These are phyloP conservation scores for Arctium minus DNA, from an alignment of 129 eudicot species.

Conservation along the genomic window DNA sequence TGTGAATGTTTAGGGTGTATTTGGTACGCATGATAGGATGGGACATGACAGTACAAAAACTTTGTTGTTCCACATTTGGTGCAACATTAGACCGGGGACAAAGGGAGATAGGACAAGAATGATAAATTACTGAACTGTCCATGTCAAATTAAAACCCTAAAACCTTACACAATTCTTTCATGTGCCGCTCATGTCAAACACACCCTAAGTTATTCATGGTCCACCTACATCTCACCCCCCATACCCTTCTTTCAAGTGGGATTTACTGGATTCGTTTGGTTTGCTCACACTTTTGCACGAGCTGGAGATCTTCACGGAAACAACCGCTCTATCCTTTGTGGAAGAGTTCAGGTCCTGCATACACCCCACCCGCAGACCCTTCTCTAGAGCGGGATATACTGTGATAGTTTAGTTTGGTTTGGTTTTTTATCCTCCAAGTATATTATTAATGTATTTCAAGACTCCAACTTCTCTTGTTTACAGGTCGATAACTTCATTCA, in stretches of 20 bases:
- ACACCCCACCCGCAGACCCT: background rate
- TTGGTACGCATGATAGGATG: background rate
- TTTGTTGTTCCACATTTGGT: no score
- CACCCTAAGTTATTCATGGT: no score
- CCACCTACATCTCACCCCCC: no score
- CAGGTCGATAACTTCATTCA: slow-evolving; percentile 97
- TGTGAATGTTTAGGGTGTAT: background rate
- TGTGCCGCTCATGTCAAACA: background rate
- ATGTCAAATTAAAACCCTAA: background rate
- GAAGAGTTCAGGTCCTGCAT: background rate
- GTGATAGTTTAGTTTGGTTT: background rate
- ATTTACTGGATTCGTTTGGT: no score
- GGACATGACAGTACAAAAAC: no score
- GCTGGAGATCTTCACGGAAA: background rate
- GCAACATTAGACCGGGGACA: no score
- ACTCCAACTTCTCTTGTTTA: background rate
- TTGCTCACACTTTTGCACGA: background rate
- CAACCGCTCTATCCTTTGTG: background rate
- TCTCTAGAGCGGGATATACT: background rate
- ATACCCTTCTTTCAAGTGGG: no score
- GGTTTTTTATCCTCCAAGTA: background rate
- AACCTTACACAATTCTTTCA: background rate
- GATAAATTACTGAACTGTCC: background rate
- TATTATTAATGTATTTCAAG: background rate
- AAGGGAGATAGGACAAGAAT: no score